Base-by-base conservation (phyloP, 768 basidiomycete species). In the Pluteus cervinus region DNA sequence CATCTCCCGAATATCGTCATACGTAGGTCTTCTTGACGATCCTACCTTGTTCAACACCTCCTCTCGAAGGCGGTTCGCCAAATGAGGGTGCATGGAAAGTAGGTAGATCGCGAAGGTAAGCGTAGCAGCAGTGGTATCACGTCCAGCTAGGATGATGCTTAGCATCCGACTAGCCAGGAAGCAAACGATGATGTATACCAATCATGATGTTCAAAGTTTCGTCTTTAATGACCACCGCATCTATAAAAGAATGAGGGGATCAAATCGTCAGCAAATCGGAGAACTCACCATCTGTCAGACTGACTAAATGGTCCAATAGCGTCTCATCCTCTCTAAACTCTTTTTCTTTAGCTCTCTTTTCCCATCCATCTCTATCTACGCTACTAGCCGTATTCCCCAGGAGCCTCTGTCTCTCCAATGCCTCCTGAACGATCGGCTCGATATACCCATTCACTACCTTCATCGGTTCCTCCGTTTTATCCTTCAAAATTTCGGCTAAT, bases 1-100 rank as follows among this genome's bases (percentile, higher is more conserved):
- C 74, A 81, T 76, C 4, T 75, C 73, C 20, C 62, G 62, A 45
- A 82, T 69, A 43, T 78, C 72, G 29, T 76, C 72, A 36, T 69
- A 70, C 3, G 68, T 68, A 3, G 78, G 81, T 8, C 67, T 59
- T 1, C 63, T 61, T 1, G 58, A 60, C 1, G 58, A 51, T 1
- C 80, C 79, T 5, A 82, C 65, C 25, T 68, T 68, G 22, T 53
- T 50, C 4, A 76, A 52, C 32, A 84, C 68, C 56, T 84, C 81
- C 36, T 73, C 61, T 2, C 75, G 69, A 16, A 82, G 63, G 5
- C 73, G 69, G 1, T 44, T 23, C 12, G 65, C 53, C 32, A 79
- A 62, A 1, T 62, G 48, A 0, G 75, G 73, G 45, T 82, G 61
- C 45, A 66, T 66, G 15, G 80, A 62, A 8, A 82, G 66, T 52